Base-by-base conservation (phyloP, 2,329 filamentous ascomycete genomes). In the Didymella exigua region DNA sequence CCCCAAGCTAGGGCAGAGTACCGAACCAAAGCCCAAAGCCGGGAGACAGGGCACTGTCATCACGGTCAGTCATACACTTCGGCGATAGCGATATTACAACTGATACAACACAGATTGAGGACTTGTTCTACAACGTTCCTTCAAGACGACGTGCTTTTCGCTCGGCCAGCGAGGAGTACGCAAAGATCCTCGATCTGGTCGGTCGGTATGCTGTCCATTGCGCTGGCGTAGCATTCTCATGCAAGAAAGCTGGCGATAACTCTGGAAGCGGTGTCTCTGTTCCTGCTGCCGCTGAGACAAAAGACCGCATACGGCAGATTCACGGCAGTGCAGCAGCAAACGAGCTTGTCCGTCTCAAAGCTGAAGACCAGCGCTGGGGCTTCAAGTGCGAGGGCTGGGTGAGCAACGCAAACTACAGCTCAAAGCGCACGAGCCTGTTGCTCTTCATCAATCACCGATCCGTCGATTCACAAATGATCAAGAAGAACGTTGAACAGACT, bases 361-460 rank as follows among this genome's bases (percentile, higher is more conserved):
- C 87, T 0, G 82, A 86, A 2, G 91, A 96, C 67, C 81, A 85
- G 14, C 87, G 89, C 48, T 93, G 91, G 82, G 92, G 91, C 0
- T 97, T 96, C 80, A 89, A 84, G 62, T 89, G 91, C 2, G 83
- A 86, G 10, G 93, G 91, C 0, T 88, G 89, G 75, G 87, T 89
- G 26, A 97, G 91, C 45, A 98, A 95, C 74, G 95, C 95, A 37
- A 99, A 99, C 68, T 96, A 97, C 73, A 90, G 89, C 71, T 88
- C 92, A 61, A 99, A 98, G 75, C 89, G 90, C 74, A 97, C 92
- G 0, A 89, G 85, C 0, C 78, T 98, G 19, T 79, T 99, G 3
- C 81, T 99, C 0, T 99, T 99, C 78, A 98, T 99, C 78, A 99
- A 99, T 65, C 91, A 98, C 71, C 88, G 95, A 34, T 89, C 90